Percentiles rank a stretch among this genome's conserved stretches.
These are phyloP conservation scores for Rusavskia elegans DNA, from an alignment of 495 filamentous ascomycete species.

Conservation along the genomic window DNA sequence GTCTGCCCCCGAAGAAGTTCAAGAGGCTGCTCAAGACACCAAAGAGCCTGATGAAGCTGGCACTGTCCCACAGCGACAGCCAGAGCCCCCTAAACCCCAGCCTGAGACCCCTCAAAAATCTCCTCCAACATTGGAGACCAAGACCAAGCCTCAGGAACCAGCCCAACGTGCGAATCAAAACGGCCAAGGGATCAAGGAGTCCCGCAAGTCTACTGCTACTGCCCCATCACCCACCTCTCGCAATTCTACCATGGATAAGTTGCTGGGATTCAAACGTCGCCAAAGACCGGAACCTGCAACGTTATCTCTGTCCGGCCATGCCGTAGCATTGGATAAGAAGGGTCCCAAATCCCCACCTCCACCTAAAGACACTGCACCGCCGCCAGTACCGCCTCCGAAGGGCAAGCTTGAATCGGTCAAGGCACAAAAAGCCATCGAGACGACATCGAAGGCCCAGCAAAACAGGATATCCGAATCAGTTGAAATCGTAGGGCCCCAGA, in stretches of 20 bases:
- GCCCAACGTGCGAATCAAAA: background rate
- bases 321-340: background rate
- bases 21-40: background rate
- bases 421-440: background rate
- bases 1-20: background rate
- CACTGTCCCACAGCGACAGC: no score
- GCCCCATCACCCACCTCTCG: background rate
- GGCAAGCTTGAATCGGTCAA: background rate
- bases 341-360: background rate
- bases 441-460: background rate
- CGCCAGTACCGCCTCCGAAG: constrained; percentile 1
- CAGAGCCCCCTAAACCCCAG: no score
- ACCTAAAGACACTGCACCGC: background rate
- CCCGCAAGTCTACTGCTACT: background rate
- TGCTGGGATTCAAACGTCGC: background rate
- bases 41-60: background rate
- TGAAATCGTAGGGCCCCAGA: background rate
- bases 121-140: background rate
- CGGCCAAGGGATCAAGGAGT: background rate
- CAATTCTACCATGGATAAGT: background rate
- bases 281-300: background rate
- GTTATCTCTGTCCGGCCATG: background rate
- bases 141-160: background rate
- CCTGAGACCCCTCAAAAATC: no score
- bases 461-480: background rate